These are phyloP conservation scores for Trametes maxima DNA, from an alignment of 768 basidiomycete genomes.

Conservation along the genomic window DNA sequence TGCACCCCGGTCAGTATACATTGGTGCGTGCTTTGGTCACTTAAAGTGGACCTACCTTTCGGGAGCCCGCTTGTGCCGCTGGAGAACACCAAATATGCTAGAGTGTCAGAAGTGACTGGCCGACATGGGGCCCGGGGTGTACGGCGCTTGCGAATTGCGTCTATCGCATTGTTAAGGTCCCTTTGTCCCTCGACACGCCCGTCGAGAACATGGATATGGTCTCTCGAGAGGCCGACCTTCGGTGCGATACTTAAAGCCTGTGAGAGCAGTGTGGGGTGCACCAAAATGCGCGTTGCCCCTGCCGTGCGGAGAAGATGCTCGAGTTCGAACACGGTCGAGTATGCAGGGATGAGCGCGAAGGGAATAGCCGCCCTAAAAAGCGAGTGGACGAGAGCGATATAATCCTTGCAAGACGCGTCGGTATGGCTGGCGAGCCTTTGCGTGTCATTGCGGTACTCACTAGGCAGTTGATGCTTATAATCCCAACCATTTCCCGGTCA, in stretches of 20 bases:
- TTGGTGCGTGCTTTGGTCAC: background rate
- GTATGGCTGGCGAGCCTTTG: background rate
- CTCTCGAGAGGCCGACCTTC: slow-evolving; percentile 37
- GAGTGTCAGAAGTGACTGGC: slow-evolving; percentile 50
- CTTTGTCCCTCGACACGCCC: slow-evolving; percentile 44
- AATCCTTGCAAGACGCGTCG: slow-evolving; percentile 46
- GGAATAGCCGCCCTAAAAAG: slow-evolving; percentile 53
- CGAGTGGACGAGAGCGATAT: slow-evolving; percentile 50
- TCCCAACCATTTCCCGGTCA: slow-evolving; percentile 66
- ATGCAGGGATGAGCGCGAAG: slow-evolving; percentile 54
- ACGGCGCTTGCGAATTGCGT: slow-evolving; percentile 38
- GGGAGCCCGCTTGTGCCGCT: slow-evolving; percentile 79
- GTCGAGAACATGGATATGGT: slow-evolving; percentile 51
- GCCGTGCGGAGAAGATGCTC: slow-evolving; percentile 51
- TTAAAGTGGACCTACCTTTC: slow-evolving; percentile 50
- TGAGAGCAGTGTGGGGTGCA: slow-evolving; percentile 47
- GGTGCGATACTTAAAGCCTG: slow-evolving; percentile 43
- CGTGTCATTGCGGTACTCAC: slow-evolving; percentile 43
- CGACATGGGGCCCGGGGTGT: slow-evolving; percentile 46
- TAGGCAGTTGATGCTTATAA: slow-evolving; percentile 69
- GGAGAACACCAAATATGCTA: slow-evolving; percentile 75
- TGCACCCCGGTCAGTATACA: background rate
- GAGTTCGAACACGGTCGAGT: slow-evolving; percentile 60
- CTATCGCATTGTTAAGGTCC: slow-evolving; percentile 49
- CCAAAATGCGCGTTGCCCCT: slow-evolving; percentile 54